These are phyloP conservation scores for Persicaria tinctoria DNA, from an alignment of 148 eudicot genomes.

Conservation along the genomic window DNA sequence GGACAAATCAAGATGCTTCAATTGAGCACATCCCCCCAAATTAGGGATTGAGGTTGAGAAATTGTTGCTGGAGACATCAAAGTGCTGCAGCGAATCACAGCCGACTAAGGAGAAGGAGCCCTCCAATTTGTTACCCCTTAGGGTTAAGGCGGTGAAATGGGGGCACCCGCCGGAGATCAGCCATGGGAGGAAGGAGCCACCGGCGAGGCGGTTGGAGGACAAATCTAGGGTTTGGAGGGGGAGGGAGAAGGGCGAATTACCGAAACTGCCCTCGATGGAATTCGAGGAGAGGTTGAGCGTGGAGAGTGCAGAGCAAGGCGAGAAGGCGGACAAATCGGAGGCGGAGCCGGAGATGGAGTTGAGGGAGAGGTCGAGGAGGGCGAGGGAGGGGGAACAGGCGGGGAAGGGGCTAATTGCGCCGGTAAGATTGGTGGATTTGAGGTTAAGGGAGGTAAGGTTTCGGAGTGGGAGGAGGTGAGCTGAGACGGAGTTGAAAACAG, in stretches of 20 bases:
- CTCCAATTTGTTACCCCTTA: slow-evolving; percentile 49
- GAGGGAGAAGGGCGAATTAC: slow-evolving; percentile 18
- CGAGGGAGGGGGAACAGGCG: slow-evolving; percentile 21
- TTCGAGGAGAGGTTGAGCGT: slow-evolving; percentile 58
- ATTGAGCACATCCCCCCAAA: slow-evolving; percentile 27
- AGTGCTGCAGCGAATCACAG: slow-evolving; percentile 34
- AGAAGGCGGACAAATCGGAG: slow-evolving; percentile 34
- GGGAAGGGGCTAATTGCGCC: slow-evolving; percentile 32
- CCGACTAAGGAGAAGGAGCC: slow-evolving; percentile 36
- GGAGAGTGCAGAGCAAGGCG: slow-evolving; percentile 32
- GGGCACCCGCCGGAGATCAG: slow-evolving; percentile 32
- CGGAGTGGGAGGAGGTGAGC: slow-evolving; percentile 36
- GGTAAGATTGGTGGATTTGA: slow-evolving; percentile 40
- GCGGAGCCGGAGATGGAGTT: slow-evolving; percentile 50
- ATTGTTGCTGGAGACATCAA: slow-evolving; percentile 69
- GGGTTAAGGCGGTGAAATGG: slow-evolving; percentile 28
- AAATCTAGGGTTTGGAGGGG: slow-evolving; percentile 43
- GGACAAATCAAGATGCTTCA: slow-evolving; percentile 59
- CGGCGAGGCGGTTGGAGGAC: slow-evolving; percentile 46
- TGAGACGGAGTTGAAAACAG: slow-evolving; percentile 29
- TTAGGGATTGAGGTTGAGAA: slow-evolving; percentile 37
- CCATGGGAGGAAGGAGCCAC: slow-evolving; percentile 41
- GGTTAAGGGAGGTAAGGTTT: slow-evolving; percentile 27
- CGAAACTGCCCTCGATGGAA: slow-evolving; percentile 23
- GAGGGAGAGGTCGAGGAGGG: slow-evolving; percentile 50